phyloP scores from a whole-genome alignment of 2,329 filamentous ascomycete genomes.

The Sporothrix pallida region DNA sequence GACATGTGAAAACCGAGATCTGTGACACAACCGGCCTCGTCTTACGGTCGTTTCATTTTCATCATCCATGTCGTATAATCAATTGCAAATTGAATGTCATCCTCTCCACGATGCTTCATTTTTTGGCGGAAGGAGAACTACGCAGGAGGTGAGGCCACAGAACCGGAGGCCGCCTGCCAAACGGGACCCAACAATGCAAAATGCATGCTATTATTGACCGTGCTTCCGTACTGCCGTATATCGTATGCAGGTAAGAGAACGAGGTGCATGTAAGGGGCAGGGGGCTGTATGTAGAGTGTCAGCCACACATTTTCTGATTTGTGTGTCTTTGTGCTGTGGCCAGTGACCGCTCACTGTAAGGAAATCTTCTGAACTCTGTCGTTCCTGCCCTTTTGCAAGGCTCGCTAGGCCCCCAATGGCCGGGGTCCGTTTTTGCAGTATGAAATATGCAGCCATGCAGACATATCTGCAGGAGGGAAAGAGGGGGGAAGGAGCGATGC shows the following conservation, averaged over 20 bases:
- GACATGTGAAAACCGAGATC: background rate
- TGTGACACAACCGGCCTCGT: background rate
- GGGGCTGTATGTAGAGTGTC: background rate
- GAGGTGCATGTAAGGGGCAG: slow-evolving; percentile 21
- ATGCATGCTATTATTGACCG: background rate
- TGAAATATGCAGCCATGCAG: background rate
- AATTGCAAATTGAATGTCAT: background rate
- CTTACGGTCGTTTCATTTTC: background rate
- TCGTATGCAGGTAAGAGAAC: slow-evolving; percentile 19
- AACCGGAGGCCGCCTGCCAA: slow-evolving; percentile 27
- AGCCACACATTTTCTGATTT: background rate
- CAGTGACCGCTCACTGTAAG: background rate
- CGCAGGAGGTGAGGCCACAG: slow-evolving; percentile 17
- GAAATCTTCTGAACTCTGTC: too few species aligned
- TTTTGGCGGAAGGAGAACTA: background rate
- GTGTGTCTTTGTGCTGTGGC: background rate
- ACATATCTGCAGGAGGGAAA: slow-evolving; percentile 14
- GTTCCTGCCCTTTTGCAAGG: too few species aligned
- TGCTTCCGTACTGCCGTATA: background rate
- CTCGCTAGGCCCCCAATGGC: too few species aligned
- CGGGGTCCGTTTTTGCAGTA: background rate
- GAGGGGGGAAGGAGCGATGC: background rate
- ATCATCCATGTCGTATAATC: background rate
- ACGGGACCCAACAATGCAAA: background rate
- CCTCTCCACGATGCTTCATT: slow-evolving; percentile 5